Evolutionary conservation across 768 basidiomycete genomes (phyloP), one percentile per base, ranked within the genome.

Genomic region (Lactarius hengduanensis): DNA sequence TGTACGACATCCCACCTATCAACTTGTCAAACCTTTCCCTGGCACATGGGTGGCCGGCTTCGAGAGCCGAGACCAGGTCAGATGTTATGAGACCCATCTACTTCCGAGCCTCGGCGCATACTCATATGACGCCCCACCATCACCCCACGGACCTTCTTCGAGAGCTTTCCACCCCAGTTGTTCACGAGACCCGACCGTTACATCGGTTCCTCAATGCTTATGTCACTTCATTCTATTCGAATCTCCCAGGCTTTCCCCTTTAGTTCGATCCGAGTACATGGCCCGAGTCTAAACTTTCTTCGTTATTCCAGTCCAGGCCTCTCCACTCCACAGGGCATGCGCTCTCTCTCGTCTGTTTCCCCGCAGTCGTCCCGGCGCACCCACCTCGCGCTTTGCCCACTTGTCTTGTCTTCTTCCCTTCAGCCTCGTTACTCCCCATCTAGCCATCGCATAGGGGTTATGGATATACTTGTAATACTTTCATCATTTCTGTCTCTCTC

Each of bases 111-210:
- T 63, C 62, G 66, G 58, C 58, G 55, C 11, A 57, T 28, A 57
- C 66, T 60, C 66, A 67, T 67, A 63, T 67, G 66, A 67, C 66
- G 62, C 66, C 58, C 62, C 66, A 67, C 66, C 62, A 63, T 67
- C 66, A 67, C 53, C 34, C 57, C 22, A 7, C 34, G 47, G 40
- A 36, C 56, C 57, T 67, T 67, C 62, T 56, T 40, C 30, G 58
- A 58, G 66, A 63, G 40, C 34, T 55, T 67, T 67, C 66, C 66
- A 58, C 53, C 41, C 62, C 57, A 63, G 62, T 38, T 59, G 62
- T 38, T 59, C 66, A 63, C 66, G 61, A 59, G 61, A 61, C 53
- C 57, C 53, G 58, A 43, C 66, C 66, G 54, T 38, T 59, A 47
- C 57, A 47, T 63, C 62, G 66, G 66, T 56, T 30, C 61, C 26